These are phyloP conservation scores for Nepenthes mirabilis DNA, from an alignment of 148 eudicot genomes.

Conservation along the genomic window DNA sequence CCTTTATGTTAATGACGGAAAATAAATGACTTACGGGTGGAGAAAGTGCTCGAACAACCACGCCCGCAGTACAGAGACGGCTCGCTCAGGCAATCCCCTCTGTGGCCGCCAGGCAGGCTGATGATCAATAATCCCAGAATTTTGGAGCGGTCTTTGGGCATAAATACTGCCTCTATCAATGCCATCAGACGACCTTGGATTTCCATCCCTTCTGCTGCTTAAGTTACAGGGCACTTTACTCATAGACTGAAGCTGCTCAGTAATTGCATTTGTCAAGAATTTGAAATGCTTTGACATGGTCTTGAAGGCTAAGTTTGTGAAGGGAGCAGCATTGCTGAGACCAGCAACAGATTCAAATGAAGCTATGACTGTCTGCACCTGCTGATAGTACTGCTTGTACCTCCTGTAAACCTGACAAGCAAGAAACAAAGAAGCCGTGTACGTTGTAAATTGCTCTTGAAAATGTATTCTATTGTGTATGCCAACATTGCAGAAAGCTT, in stretches of 20 bases:
- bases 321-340: constrained; percentile 24
- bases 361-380: constrained; percentile 24
- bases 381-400: constrained; percentile 38
- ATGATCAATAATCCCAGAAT: constrained; percentile 8
- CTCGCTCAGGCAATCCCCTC: constrained; percentile 63
- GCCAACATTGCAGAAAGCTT: too few species aligned
- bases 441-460: too few species aligned
- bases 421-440: too few species aligned
- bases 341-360: constrained; percentile 31
- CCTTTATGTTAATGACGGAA: neutral
- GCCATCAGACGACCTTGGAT: neutral
- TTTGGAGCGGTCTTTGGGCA: neutral
- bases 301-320: constrained; percentile 26
- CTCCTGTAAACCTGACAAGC: constrained; percentile 24
- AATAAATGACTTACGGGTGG: constrained; percentile 43
- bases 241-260: constrained; percentile 17
- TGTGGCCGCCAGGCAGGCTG: constrained; percentile 73
- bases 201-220: constrained; percentile 5
- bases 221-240: constrained; percentile 4
- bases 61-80: constrained; percentile 57
- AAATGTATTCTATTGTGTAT: too few species aligned
- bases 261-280: constrained; percentile 24
- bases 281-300: constrained; percentile 34
- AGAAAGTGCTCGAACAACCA: constrained; percentile 82
- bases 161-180: constrained; percentile 1